Conservation (phyloP, 169 alveolate species). For the Plasmodium yoelii region DNA sequence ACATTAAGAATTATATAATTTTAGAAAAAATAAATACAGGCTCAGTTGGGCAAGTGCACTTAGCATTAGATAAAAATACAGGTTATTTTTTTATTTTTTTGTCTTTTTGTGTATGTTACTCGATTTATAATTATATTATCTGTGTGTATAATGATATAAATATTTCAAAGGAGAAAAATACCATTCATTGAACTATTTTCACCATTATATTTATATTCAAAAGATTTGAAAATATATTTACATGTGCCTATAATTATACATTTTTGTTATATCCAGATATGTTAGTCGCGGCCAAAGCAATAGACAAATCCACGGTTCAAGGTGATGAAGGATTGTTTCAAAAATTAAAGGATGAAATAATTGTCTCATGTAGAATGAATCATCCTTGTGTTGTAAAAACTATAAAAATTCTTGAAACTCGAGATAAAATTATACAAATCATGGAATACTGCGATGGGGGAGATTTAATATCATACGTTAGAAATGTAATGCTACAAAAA, state of each 20-base stretch:
- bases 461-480: slow-evolving; percentile 91
- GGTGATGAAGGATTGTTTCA: slow-evolving; percentile 78
- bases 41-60: slow-evolving; percentile 84
- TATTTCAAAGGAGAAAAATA: too few relatives aligned
- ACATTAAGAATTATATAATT: slow-evolving; percentile 80
- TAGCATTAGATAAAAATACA: slow-evolving; percentile 79
- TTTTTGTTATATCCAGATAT: neutral
- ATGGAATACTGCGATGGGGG: slow-evolving; percentile 94
- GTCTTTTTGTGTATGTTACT: neutral
- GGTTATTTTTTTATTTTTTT: slow-evolving; percentile 9
- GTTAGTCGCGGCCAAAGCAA: slow-evolving; percentile 81
- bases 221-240: neutral
- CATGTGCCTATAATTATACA: neutral
- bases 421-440: slow-evolving; percentile 84
- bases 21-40: slow-evolving; percentile 84
- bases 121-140: neutral
- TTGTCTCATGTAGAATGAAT: slow-evolving; percentile 80
- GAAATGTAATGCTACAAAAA: slow-evolving; percentile 79
- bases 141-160: too few relatives aligned
- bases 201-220: too few relatives aligned
- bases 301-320: slow-evolving; percentile 79
- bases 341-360: slow-evolving; percentile 84
- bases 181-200: neutral
- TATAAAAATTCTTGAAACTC: slow-evolving; percentile 84
- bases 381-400: slow-evolving; percentile 88